These are phyloP conservation scores for Linum trigynum DNA, from an alignment of 345 rosid genomes.

Conservation along the genomic window DNA sequence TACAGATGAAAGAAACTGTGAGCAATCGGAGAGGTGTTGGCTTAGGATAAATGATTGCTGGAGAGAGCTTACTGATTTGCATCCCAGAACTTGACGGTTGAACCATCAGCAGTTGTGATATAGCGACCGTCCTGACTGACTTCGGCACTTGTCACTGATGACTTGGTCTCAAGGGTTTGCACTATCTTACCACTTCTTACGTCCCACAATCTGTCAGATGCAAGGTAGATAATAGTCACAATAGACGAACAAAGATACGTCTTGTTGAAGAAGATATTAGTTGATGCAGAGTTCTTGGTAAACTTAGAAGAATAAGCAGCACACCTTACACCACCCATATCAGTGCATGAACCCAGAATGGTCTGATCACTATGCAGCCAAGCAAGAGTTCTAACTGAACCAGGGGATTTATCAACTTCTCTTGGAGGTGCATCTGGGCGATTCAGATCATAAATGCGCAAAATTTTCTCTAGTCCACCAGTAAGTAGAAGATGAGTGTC, in stretches of 20 bases:
- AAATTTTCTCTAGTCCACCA: slow-evolving; percentile 90
- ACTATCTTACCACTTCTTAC: slow-evolving; percentile 74
- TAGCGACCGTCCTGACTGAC: slow-evolving; percentile 90
- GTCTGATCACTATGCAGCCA: slow-evolving; percentile 99
- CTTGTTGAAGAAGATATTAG: not conserved
- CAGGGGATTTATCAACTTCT: slow-evolving; percentile 79
- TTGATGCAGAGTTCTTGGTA: not conserved
- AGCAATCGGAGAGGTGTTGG: not conserved
- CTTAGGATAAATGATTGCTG: not conserved
- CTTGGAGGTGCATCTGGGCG: slow-evolving; percentile 77
- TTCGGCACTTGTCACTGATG: slow-evolving; percentile 89
- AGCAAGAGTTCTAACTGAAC: slow-evolving; percentile 76
- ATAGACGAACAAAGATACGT: not conserved
- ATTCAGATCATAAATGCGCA: slow-evolving; percentile 82
- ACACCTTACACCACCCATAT: slow-evolving; percentile 87
- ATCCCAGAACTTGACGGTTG: slow-evolving; percentile 94
- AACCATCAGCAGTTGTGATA: slow-evolving; percentile 90
- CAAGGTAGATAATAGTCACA: not conserved
- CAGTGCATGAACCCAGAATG: slow-evolving; percentile 81
- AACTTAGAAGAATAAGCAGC: not conserved
- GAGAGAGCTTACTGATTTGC: slow-evolving; percentile 71
- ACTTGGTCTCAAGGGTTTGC: slow-evolving; percentile 72
- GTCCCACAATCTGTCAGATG: slow-evolving; percentile 69
- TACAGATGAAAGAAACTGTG: not conserved
- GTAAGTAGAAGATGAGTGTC: slow-evolving; percentile 78